Percentiles rank a stretch among this genome's conserved stretches.
Evolutionary conservation across 768 basidiomycete species (phyloP).

Genomic region (Lactarius tabidus): DNA sequence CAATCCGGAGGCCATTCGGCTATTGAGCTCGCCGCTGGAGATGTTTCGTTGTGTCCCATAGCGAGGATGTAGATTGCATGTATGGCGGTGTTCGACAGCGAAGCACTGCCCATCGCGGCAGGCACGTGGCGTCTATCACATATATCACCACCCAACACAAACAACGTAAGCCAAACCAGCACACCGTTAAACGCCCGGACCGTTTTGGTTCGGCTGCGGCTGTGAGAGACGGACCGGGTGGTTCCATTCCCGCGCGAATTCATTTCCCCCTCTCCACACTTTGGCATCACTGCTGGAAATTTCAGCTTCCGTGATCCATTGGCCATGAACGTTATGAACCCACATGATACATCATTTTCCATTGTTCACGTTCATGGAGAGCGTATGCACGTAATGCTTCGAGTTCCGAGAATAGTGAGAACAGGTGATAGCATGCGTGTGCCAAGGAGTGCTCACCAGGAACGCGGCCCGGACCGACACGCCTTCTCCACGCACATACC

Average conservation of each 20-base stretch:
- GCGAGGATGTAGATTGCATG: neutral
- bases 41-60: constrained; percentile 2
- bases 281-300: neutral
- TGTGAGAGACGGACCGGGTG: constrained; percentile 18
- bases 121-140: constrained; percentile 15
- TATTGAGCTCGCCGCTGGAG: constrained; percentile 5
- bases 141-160: neutral
- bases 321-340: neutral
- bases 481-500: constrained; percentile 2
- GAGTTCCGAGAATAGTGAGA: neutral
- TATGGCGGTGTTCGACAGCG: constrained; percentile 5
- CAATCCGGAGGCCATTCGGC: constrained; percentile 14
- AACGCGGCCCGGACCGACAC: constrained; percentile 5
- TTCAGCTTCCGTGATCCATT: neutral
- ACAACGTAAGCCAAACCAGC: neutral
- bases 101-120: constrained; percentile 8
- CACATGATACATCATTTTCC: neutral
- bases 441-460: neutral
- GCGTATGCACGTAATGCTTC: neutral
- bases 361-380: neutral
- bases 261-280: neutral
- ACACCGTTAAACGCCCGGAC: neutral
- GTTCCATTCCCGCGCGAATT: neutral
- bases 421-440: neutral
- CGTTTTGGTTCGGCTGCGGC: constrained; percentile 15